phyloP scores from a whole-genome alignment of 2,329 filamentous ascomycete genomes.

The Plenodomus lindquistii region DNA sequence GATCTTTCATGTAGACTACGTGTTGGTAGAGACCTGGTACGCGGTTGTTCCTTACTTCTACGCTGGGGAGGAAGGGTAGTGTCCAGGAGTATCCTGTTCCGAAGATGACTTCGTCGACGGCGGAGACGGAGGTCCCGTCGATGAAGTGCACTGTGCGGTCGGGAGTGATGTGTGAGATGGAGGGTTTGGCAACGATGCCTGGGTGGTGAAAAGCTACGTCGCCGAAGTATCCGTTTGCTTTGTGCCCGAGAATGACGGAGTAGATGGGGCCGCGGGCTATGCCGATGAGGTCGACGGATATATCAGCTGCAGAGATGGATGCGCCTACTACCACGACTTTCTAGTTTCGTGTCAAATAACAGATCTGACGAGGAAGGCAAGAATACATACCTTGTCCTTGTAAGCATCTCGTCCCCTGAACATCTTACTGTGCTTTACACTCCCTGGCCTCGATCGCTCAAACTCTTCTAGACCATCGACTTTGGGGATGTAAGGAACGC shows the following conservation, averaged over 20 bases:
- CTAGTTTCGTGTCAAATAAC: too few species aligned
- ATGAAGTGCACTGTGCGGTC: constrained; percentile 58
- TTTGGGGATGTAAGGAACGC: constrained; percentile 59
- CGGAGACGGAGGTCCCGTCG: constrained; percentile 56
- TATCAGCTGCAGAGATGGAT: constrained; percentile 67
- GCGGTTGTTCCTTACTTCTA: constrained; percentile 59
- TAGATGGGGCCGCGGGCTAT: constrained; percentile 55
- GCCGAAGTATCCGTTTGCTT: constrained; percentile 59
- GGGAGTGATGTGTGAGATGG: constrained; percentile 52
- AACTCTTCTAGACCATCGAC: constrained; percentile 56
- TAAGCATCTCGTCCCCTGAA: constrained; percentile 55
- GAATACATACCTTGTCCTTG: constrained; percentile 50
- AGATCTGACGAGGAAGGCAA: too few species aligned
- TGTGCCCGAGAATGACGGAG: constrained; percentile 59
- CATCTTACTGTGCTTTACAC: constrained; percentile 60
- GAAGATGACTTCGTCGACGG: constrained; percentile 67
- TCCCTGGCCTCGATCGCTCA: constrained; percentile 52
- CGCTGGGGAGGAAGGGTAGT: constrained; percentile 57
- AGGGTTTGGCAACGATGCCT: constrained; percentile 52
- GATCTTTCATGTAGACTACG: constrained; percentile 59
- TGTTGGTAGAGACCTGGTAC: constrained; percentile 63
- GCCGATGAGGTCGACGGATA: constrained; percentile 57
- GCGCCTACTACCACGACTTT: constrained; percentile 65
- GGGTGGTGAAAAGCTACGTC: constrained; percentile 65
- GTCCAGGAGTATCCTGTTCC: constrained; percentile 70